phyloP scores from a whole-genome alignment of 2,329 filamentous ascomycete genomes.

The Acrodontium crateriforme region DNA sequence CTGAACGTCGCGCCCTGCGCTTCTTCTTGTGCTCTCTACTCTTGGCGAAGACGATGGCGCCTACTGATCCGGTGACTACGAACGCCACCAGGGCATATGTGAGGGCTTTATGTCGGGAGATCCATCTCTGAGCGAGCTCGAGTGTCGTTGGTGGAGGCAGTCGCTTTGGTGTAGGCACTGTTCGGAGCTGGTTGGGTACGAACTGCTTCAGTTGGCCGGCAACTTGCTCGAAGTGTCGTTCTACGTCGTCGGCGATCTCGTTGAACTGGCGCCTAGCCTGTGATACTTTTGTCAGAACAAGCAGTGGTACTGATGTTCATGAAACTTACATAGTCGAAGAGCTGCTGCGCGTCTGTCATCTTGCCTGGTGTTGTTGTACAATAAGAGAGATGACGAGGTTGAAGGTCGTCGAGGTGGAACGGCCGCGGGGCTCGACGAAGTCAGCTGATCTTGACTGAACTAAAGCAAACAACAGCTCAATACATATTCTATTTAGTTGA shows the following conservation, averaged over 20 bases:
- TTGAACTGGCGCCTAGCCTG: conserved; percentile 23
- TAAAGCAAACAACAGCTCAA: no score
- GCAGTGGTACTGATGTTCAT: no score
- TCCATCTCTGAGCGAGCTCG: conserved; percentile 55
- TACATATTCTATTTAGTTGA: no score
- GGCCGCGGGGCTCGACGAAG: not conserved
- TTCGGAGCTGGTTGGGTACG: conserved; percentile 29
- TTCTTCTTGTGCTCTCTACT: conserved; percentile 46
- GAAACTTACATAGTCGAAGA: conserved; percentile 17
- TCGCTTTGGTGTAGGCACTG: conserved; percentile 32
- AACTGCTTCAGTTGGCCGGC: conserved; percentile 59
- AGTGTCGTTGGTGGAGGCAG: conserved; percentile 29
- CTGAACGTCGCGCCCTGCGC: conserved; percentile 63
- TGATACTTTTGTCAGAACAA: not conserved
- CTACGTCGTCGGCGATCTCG: conserved; percentile 65
- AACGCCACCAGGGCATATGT: conserved; percentile 59
- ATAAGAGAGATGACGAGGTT: no score
- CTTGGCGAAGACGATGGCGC: conserved; percentile 40
- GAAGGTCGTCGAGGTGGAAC: no score
- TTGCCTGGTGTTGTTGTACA: conserved; percentile 2
- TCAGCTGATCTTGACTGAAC: no score
- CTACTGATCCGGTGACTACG: conserved; percentile 45
- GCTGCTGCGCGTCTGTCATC: conserved; percentile 24
- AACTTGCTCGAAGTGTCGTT: conserved; percentile 65
- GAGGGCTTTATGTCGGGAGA: conserved; percentile 56